A percentile compares a stretch with the other conserved stretches of the same genome.
Conservation (phyloP, 352 stramenopile species). For the Phytopythium cucurbitacearum region DNA sequence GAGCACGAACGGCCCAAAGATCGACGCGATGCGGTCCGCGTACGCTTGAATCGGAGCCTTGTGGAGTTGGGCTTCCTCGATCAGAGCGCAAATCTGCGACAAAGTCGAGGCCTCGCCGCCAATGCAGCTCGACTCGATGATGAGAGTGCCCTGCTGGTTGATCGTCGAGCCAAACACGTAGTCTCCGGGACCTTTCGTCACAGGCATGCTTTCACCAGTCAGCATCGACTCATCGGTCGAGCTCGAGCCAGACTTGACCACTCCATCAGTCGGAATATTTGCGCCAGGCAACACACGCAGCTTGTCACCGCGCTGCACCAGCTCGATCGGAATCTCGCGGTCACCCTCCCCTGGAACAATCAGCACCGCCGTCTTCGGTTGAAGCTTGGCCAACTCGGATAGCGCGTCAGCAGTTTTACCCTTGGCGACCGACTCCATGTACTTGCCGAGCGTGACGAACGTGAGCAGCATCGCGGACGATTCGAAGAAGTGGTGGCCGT, state of each 20-base stretch:
- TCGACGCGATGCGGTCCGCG: constrained; percentile 56
- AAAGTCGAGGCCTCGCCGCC: constrained; percentile 64
- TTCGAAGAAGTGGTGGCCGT: constrained; percentile 86
- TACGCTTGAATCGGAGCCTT: constrained; percentile 88
- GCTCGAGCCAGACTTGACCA: constrained; percentile 67
- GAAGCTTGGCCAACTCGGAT: constrained; percentile 65
- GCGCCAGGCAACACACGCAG: constrained; percentile 66
- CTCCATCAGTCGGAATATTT: constrained; percentile 79
- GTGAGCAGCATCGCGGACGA: constrained; percentile 84
- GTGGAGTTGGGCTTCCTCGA: constrained; percentile 83
- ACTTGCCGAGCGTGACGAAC: constrained; percentile 86
- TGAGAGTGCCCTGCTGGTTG: constrained; percentile 76
- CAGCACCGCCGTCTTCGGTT: constrained; percentile 75
- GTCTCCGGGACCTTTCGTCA: constrained; percentile 70
- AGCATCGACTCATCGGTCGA: constrained; percentile 80
- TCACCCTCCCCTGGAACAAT: constrained; percentile 47
- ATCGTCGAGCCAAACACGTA: constrained; percentile 85
- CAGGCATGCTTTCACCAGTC: constrained; percentile 86
- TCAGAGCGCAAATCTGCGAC: constrained; percentile 77
- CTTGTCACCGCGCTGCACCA: constrained; percentile 79
- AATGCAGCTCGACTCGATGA: constrained; percentile 83
- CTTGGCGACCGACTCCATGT: constrained; percentile 87
- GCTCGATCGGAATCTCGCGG: constrained; percentile 71
- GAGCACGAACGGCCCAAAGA: constrained; percentile 71
- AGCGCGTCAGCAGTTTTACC: constrained; percentile 77